Base-by-base conservation (phyloP, 2,329 filamentous ascomycete species). In the Fusarium domesticum region DNA sequence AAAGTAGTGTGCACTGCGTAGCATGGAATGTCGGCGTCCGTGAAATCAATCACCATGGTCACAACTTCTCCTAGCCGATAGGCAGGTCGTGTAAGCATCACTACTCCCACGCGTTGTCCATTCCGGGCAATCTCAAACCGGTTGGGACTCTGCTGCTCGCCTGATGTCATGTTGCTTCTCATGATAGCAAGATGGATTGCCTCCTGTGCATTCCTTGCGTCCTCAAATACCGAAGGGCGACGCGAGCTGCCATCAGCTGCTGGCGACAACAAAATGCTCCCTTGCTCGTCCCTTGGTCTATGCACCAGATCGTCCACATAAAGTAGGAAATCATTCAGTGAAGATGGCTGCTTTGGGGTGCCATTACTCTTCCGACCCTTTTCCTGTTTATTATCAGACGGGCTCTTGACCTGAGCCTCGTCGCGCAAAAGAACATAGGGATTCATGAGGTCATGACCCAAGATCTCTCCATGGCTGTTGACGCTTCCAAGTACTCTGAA, bases 401-500 rank as follows among this genome's bases (percentile, higher is more conserved):
- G 47, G 18, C 71, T 74, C 53, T 76, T 77, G 20, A 87, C 80
- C 42, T 78, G 77, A 3, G 93, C 92, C 64, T 88, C 81, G 59
- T 97, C 92, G 43, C 84, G 84, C 35, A 97, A 76, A 41, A 97
- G 75, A 20, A 97, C 87, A 62, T 97, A 96, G 0, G 93, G 93
- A 31, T 83, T 86, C 85, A 96, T 95, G 12, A 98, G 74, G 65
- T 98, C 92, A 65, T 98, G 92, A 1, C 90, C 89, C 12, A 96
- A 77, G 25, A 95, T 85, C 59, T 95, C 89, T 52, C 92, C 92
- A 56, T 89, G 80, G 48, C 81, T 82, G 69, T 95, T 95, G 30
- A 98, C 92, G 56, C 92, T 93, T 32, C 92, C 92, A 39, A 97
- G 81, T 3, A 98, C 87, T 33, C 93, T 83, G 62, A 98, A 96